Evolutionary conservation across 1,139 yeast species (phyloP), one percentile per base, ranked within the genome.

Genomic region (Taphrina betulina): DNA sequence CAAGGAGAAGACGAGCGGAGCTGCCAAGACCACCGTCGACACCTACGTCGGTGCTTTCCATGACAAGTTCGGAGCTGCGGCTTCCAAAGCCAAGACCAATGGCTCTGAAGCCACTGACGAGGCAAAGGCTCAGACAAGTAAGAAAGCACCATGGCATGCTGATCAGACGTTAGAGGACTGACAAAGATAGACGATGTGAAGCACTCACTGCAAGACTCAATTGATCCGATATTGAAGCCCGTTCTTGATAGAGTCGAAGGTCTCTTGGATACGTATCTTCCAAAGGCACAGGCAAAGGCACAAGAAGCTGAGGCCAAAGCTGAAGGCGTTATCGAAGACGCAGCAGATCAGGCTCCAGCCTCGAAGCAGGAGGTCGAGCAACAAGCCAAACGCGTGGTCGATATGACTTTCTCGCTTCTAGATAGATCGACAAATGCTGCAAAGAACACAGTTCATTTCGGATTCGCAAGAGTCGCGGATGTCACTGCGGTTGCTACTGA

Each of bases 1-100:
- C 42, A 52, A 17, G 50, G 50, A 35, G 48, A 52, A 41, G 50
- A 52, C 50, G 2, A 43, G 50, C 26, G 56, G 56, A n/a, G 56
- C 43, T 5, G 56, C 50, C 42, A 52, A 52, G 56, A 42, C 56
- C 8, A 52, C 56, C 12, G 56, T 52, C 22, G 56, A 43, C 37
- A 50, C 54, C 24, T 50, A 50, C 14, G 54, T 50, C 35, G 54
- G 54, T 16, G 54, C 54, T 4, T 28, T 50, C 28, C 44, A 41
- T 20, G 54, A 50, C 36, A 38, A 41, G 28, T 37, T 38, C 20
- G 29, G 38, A 12, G 54, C 46, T 10, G 46, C 31, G 26, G 36
- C 54, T n/a, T 37, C 36, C 26, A 37, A 38, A 14, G 54, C 38
- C n/a, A 22, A 28, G 20, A 28, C 24, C 16, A 40, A 50, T 33